Evolutionary conservation across 2,329 filamentous ascomycete species (phyloP), one percentile per base, ranked within the genome.

Genomic region (Hawksworthiomyces lignivorus): DNA sequence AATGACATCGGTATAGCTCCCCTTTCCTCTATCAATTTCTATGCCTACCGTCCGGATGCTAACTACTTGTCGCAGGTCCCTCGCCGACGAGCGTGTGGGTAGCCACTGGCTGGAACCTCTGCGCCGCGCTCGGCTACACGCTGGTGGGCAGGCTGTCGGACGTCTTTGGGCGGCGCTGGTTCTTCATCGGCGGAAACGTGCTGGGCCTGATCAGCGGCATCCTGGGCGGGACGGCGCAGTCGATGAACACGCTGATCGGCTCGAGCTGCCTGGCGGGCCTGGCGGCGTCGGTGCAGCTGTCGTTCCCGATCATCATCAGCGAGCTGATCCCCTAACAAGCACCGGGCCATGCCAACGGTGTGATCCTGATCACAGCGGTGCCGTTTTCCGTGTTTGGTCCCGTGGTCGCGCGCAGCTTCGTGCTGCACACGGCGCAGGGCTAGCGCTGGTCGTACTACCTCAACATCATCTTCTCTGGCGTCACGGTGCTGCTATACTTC

Each of bases 321-420:
- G 58, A 61, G 47, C 36, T 61, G 42, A 46, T 60, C 9, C 56
- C 58, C 19, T n/a, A 59, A 60, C 43, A 60, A 59, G 43, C 60
- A 57, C 42, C 54, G 57, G 11, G 27, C 27, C 11, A 10, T 28
- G 27, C 36, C 27, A 28, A 28, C 27, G n/a, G 27, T n/a, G 11
- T 28, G 27, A 9, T 28, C 9, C n/a, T 28, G n/a, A n/a, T n/a
- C n/a, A n/a, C n/a, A n/a, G n/a, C n/a, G n/a, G n/a, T n/a, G n/a
- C n/a, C n/a, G n/a, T n/a, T n/a, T n/a, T n/a, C n/a, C n/a, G n/a
- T n/a, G n/a, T n/a, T n/a, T n/a, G n/a, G n/a, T n/a, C n/a, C n/a
- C n/a, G n/a, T n/a, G n/a, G n/a, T n/a, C n/a, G n/a, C n/a, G n/a
- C n/a, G n/a, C n/a, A n/a, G n/a, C n/a, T n/a, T n/a, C n/a, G n/a